Base-by-base conservation (phyloP, 208 protist species). In the Blastocrithidia nonstop region DNA sequence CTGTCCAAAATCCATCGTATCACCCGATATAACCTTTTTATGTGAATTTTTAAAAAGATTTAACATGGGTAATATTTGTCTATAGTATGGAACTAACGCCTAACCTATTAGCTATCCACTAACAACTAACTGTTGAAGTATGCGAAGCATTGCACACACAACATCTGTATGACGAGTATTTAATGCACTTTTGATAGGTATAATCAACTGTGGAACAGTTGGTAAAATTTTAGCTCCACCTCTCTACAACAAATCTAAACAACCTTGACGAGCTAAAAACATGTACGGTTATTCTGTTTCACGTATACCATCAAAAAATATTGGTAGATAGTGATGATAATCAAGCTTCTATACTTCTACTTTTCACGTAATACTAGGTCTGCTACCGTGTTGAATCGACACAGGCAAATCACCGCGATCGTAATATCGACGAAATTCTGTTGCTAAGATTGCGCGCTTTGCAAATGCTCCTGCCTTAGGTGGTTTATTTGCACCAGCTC, bases 301-400 rank as follows among this genome's bases (percentile, higher is more conserved):
- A 27, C 96, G 77, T 22, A 98, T 87, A 8, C 97, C 97, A 59
- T 98, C 96, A 67, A 99, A 98, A 61, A 99, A 99, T 50, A 99
- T 97, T 36, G 97, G 97, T 22, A 99, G 84, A 66, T 98, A 99
- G 71, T 99, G 97, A 59, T 98, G 95, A 62, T 97, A 99, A 65
- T 99, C 96, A 5, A 99, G 77, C 63, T 97, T 93, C 53, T 98
- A 94, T 24, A 98, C 88, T 40, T 97, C 87, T 49, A 98, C 93
- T 66, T 98, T 98, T 96, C 97, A 99, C 29, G 94, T 73, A 38
- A 93, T 62, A n/a, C 62, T 59, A 6, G 74, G 66, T 8, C 70
- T 71, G 47, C 72, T 82, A 27, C 72, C 73, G 59, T 98, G 96
- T 38, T 94, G 71, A 20, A 98, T 71, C 21, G 89, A 72, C 21